phyloP scores from a whole-genome alignment of 805 yeast species.

The Blastobotrys mokoenaii region DNA sequence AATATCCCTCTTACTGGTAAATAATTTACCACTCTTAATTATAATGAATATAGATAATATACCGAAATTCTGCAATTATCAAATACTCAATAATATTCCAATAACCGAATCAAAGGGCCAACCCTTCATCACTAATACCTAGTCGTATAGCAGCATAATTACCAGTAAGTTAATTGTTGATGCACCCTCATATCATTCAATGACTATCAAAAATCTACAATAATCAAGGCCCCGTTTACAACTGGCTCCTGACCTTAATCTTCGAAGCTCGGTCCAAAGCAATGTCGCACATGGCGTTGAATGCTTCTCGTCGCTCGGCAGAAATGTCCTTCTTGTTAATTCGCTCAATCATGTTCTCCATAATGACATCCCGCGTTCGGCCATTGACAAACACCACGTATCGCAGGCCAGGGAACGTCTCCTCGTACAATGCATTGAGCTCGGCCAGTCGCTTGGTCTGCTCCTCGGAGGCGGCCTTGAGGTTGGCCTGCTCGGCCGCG shows the following conservation, averaged over 20 bases:
- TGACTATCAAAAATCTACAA: neutral
- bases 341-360: constrained; percentile 52
- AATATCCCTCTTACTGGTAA: no score
- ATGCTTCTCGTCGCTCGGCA: constrained; percentile 56
- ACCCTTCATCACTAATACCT: no score
- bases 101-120: no score
- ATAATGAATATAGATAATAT: no score
- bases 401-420: constrained; percentile 57
- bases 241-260: neutral
- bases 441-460: constrained; percentile 42
- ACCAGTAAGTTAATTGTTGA: no score
- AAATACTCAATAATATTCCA: no score
- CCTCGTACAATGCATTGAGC: constrained; percentile 58
- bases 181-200: no score
- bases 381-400: constrained; percentile 91
- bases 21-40: no score
- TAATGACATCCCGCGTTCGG: constrained; percentile 54
- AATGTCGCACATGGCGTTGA: constrained; percentile 86
- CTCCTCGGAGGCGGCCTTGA: constrained; percentile 41
- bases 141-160: no score
- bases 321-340: constrained; percentile 47
- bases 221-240: neutral
- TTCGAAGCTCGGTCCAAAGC: constrained; percentile 63
- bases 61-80: no score
- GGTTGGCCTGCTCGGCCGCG: constrained; percentile 57